A percentile compares a stretch with the other conserved stretches of the same genome.
These are phyloP conservation scores for Corynespora cassiicola DNA, from an alignment of 2,329 filamentous ascomycete species.

Conservation along the genomic window DNA sequence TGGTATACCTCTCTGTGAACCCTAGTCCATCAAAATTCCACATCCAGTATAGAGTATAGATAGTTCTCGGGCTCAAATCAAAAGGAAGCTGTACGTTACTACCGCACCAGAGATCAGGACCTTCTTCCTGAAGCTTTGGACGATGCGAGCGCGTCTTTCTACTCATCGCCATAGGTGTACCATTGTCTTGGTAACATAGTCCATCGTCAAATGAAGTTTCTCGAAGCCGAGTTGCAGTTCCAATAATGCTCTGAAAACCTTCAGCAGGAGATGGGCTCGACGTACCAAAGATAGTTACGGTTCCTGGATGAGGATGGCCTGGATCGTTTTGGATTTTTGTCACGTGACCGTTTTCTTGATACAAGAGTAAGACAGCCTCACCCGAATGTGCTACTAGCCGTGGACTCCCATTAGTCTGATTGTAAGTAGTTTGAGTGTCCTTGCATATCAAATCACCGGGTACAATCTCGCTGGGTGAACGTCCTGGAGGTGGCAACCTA, in stretches of 20 bases:
- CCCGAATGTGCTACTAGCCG: slow-evolving; percentile 8
- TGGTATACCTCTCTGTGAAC: slow-evolving; percentile 8
- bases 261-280: slow-evolving; percentile 5
- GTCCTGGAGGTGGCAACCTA: slow-evolving; percentile 6
- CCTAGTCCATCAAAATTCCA: slow-evolving; percentile 9
- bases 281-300: slow-evolving; percentile 8
- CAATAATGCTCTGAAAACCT: slow-evolving; percentile 6
- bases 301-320: slow-evolving; percentile 5
- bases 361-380: slow-evolving; percentile 10
- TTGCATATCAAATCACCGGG: slow-evolving; percentile 8
- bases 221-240: neutral
- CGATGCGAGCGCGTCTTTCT: neutral
- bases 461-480: slow-evolving; percentile 3
- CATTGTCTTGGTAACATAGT: slow-evolving; percentile 10
- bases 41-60: slow-evolving; percentile 14
- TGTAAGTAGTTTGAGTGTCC: slow-evolving; percentile 8
- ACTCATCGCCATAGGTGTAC: slow-evolving; percentile 3
- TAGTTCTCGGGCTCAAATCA: neutral
- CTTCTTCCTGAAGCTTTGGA: slow-evolving; percentile 6
- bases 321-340: slow-evolving; percentile 10
- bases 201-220: slow-evolving; percentile 8
- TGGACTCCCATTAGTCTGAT: slow-evolving; percentile 9
- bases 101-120: slow-evolving; percentile 7
- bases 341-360: slow-evolving; percentile 15
- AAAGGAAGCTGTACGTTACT: slow-evolving; percentile 3